These are phyloP conservation scores for Colletotrichum sidae DNA, from an alignment of 2,329 filamentous ascomycete species.

Conservation along the genomic window DNA sequence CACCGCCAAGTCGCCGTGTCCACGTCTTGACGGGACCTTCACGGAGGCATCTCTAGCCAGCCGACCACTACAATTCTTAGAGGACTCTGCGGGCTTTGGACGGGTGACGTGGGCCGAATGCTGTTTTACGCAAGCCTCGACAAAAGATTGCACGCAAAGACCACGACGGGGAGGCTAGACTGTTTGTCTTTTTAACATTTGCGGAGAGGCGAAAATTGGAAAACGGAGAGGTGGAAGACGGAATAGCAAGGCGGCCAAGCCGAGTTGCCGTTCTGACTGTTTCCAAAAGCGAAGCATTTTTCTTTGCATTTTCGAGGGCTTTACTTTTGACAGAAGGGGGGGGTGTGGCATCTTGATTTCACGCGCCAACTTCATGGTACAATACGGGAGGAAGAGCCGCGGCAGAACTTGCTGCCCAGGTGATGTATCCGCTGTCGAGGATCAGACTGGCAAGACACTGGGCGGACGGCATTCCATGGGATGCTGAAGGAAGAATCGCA, in stretches of 20 bases:
- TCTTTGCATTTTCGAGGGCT: conserved; percentile 8
- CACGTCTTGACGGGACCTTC: conserved; percentile 14
- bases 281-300: conserved; percentile 7
- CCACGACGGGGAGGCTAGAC: conserved; percentile 32
- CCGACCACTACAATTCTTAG: conserved; percentile 22
- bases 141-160: conserved; percentile 36
- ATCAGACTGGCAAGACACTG: neutral
- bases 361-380: neutral
- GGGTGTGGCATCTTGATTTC: neutral
- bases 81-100: neutral
- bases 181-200: conserved; percentile 3
- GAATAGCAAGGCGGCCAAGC: neutral
- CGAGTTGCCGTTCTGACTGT: neutral
- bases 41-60: conserved; percentile 33
- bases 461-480: neutral
- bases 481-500: neutral
- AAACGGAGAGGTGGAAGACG: neutral
- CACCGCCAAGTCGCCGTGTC: conserved; percentile 21
- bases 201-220: neutral
- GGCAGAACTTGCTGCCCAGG: too few relatives aligned
- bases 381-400: neutral
- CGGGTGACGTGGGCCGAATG: too few relatives aligned
- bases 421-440: too few relatives aligned
- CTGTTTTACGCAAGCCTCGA: neutral
- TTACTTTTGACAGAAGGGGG: neutral